phyloP scores from a whole-genome alignment of 306 rosid genomes.

The Quercus dentata region DNA sequence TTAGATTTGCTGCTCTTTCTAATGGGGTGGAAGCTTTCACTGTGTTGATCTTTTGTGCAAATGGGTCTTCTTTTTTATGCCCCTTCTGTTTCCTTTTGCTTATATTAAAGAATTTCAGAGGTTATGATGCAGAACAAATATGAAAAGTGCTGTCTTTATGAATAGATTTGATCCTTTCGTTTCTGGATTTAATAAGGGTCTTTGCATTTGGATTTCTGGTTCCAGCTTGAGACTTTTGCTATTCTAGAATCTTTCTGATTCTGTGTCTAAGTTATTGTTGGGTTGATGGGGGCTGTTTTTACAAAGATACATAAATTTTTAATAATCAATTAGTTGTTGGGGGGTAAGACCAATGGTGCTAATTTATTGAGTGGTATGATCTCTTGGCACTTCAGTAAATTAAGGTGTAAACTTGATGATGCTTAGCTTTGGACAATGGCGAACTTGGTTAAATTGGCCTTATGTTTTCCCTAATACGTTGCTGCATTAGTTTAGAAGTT shows the following conservation, averaged over 20 bases:
- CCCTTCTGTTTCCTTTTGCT: neutral
- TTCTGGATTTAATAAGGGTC: constrained; percentile 11
- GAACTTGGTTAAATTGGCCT: neutral
- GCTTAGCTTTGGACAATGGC: neutral
- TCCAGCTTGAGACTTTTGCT: neutral
- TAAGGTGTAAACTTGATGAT: constrained; percentile 5
- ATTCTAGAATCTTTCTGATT: neutral
- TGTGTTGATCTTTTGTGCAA: constrained; percentile 2
- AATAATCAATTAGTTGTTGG: neutral
- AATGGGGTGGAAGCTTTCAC: neutral
- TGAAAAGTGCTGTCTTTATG: neutral
- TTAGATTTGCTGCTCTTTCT: constrained; percentile 15
- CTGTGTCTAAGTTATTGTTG: neutral
- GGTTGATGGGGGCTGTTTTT: neutral
- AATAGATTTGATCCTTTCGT: constrained; percentile 5
- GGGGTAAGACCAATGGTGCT: neutral
- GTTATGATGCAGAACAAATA: too few relatives aligned
- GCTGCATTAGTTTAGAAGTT: neutral
- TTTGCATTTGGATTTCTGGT: constrained; percentile 2
- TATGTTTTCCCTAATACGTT: neutral
- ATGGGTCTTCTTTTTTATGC: neutral
- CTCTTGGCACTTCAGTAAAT: neutral
- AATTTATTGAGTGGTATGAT: neutral
- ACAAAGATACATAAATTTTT: neutral
- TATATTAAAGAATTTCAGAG: too few relatives aligned